These are phyloP conservation scores for Gyrodon lividus DNA, from an alignment of 768 basidiomycete genomes.

Conservation along the genomic window DNA sequence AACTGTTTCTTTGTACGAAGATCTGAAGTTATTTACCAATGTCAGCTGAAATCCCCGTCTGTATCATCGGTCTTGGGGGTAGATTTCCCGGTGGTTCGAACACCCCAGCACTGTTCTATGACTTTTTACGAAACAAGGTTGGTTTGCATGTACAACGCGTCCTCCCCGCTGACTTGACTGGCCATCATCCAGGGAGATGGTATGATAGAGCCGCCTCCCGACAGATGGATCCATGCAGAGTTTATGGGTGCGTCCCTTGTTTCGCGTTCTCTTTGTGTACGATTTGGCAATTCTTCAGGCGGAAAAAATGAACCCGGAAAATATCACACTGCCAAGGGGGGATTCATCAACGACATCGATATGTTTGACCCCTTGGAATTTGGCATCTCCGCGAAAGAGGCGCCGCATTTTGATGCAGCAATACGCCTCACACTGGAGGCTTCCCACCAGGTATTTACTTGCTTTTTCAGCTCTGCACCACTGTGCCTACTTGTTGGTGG, in stretches of 20 bases:
- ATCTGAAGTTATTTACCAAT: too few relatives aligned
- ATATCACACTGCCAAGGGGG: slow-evolving; percentile 9
- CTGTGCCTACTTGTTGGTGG: background rate
- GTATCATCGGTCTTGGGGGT: slow-evolving; percentile 13
- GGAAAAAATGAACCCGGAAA: slow-evolving; percentile 12
- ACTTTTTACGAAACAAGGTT: slow-evolving; percentile 15
- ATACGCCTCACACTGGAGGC: slow-evolving; percentile 21
- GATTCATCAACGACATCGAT: slow-evolving; percentile 17
- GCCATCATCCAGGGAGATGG: slow-evolving; percentile 11
- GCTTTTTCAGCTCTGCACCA: background rate
- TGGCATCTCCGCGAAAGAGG: slow-evolving; percentile 22
- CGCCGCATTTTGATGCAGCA: slow-evolving; percentile 15
- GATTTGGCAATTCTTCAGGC: background rate
- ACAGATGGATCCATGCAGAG: slow-evolving; percentile 13
- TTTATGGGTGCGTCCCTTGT: slow-evolving; percentile 5
- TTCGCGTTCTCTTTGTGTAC: background rate
- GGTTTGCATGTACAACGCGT: background rate
- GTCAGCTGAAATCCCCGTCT: slow-evolving; percentile 13
- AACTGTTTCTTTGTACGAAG: too few relatives aligned
- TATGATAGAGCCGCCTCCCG: slow-evolving; percentile 11
- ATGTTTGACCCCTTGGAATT: slow-evolving; percentile 24
- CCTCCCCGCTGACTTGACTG: background rate
- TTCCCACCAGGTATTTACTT: slow-evolving; percentile 5
- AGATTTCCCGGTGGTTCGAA: slow-evolving; percentile 14
- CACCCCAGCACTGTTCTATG: slow-evolving; percentile 11